Percentiles rank a stretch among this genome's conserved stretches.
Evolutionary conservation across 176 grass and related monocot species (phyloP).

Genomic region (Ananas comosus): DNA sequence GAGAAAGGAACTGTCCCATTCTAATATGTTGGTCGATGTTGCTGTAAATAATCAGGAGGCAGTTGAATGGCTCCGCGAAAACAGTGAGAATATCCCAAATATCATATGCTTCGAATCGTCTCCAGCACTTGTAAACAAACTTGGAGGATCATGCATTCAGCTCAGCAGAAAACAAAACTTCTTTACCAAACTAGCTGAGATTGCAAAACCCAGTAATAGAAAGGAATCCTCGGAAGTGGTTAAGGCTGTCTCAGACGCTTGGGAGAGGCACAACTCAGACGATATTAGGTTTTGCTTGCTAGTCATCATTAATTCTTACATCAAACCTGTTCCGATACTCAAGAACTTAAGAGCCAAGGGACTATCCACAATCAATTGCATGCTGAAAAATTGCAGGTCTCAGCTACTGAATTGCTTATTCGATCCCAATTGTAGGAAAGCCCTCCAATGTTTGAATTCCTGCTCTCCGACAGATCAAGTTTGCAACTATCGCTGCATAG

Average conservation of each 20-base stretch:
- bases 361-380: conserved; percentile 71
- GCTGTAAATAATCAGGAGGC: conserved; percentile 39
- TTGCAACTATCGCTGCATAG: conserved; percentile 90
- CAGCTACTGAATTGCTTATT: conserved; percentile 88
- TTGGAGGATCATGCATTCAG: conserved; percentile 44
- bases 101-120: conserved; percentile 84
- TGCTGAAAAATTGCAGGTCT: conserved; percentile 72
- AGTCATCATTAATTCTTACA: conserved; percentile 69
- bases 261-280: conserved; percentile 93
- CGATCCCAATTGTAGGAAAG: conserved; percentile 79
- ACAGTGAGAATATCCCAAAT: conserved; percentile 52
- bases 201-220: conserved; percentile 27
- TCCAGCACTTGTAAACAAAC: conserved; percentile 53
- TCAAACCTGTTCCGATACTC: conserved; percentile 58
- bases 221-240: conserved; percentile 48
- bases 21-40: conserved; percentile 71
- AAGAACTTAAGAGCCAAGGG: conserved; percentile 84
- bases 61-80: conserved; percentile 44
- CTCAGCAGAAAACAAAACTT: conserved; percentile 39
- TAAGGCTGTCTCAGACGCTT: conserved; percentile 67
- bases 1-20: conserved; percentile 32
- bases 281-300: conserved; percentile 92
- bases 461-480: conserved; percentile 85
- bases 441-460: conserved; percentile 81
- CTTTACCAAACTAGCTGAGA: conserved; percentile 39